Base-by-base conservation (phyloP, 2,329 filamentous ascomycete genomes). In the Fusarium penzigii region DNA sequence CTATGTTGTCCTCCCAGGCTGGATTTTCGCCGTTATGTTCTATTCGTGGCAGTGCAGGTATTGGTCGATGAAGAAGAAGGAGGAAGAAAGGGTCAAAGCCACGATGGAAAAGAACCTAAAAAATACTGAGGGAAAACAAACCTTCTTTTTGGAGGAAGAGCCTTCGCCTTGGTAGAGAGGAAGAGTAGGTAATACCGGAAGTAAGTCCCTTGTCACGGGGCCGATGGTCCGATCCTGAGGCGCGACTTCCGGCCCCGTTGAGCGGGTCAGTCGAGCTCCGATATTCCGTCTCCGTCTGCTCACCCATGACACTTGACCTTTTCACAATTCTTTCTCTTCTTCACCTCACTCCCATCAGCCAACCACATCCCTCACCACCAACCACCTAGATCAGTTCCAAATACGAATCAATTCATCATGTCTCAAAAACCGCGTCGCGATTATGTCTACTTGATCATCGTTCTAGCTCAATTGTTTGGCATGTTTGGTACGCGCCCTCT, bases 361-460 rank as follows among this genome's bases (percentile, higher is more conserved):
- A 25, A 2, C 8, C 8, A 11, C 9, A 13, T 12, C 29, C 11
- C 10, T 34, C 14, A 14, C 12, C 8, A 25, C 2, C 36, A 46
- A 41, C 52, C 44, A 8, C 2, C 1, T 4, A 17, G 20, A 25
- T 25, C 20, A 25, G 20, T 25, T 25, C 20, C 7, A 25, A 25
- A 25, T 25, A 25, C 20, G 20, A 25, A 25, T 25, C 20, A 25
- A 25, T 25, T 9, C 13, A 48, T 5, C 25, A 68, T 68, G 66
- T 53, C 63, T 3, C 56, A 61, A 41, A 68, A 67, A 50, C 52
- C 53, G 14, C 29, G 56, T 39, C 70, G 68, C 46, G 70, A 75
- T 46, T 69, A 63, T 64, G 44, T 69, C 41, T 75, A 75, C 39
- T 62, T 75, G 8, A 53, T 53, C 62, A 62, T 72, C 44, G 65